Base-by-base conservation (phyloP, 192 early-diverging fungal genomes). In the Geranomyces variabilis region DNA sequence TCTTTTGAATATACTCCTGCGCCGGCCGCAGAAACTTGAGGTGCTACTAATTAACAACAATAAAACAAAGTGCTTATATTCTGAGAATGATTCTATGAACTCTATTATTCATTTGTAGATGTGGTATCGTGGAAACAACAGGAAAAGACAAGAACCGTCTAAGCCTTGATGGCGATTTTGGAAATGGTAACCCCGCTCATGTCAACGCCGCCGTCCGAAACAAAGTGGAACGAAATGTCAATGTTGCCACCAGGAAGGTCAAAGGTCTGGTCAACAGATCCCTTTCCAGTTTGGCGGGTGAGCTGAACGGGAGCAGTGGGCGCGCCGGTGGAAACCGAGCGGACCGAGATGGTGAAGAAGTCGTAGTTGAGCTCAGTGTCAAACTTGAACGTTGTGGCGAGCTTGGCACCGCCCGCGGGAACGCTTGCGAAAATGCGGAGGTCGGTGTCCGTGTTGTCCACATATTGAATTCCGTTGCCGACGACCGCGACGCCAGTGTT, bases 141-240 rank as follows among this genome's bases (percentile, higher is more conserved):
- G n/a, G n/a, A n/a, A n/a, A n/a, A n/a, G n/a, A n/a, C n/a, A n/a
- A n/a, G n/a, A n/a, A n/a, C n/a, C n/a, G n/a, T n/a, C n/a, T 60
- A 60, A 7, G 58, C 58, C 28, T 60, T 24, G 58, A 60, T 60
- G 30, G 58, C 28, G 4, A 70, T 59, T 1, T 26, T 61, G 1
- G 28, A 41, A 24, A 75, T 12, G 2, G 41, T 41, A 1, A 61
- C 34, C 22, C 74, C 74, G 21, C 12, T 0, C 29, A 13, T 30
- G 29, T 6, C 26, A 26, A 63, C 67, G 62, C 74, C 74, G n/a
- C 46, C 31, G 60, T 75, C 74, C 0, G 74, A 75, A 5, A 30
- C 31, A 58, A 75, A 75, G 26, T 12, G 26, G 44, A 75, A 53
- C 28, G 22, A 29, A 46, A 75, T 49, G 46, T 75, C 74, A n/a